Evolutionary conservation across 306 rosid species (phyloP), one percentile per base, ranked within the genome.

Genomic region (Benincasa hispida): DNA sequence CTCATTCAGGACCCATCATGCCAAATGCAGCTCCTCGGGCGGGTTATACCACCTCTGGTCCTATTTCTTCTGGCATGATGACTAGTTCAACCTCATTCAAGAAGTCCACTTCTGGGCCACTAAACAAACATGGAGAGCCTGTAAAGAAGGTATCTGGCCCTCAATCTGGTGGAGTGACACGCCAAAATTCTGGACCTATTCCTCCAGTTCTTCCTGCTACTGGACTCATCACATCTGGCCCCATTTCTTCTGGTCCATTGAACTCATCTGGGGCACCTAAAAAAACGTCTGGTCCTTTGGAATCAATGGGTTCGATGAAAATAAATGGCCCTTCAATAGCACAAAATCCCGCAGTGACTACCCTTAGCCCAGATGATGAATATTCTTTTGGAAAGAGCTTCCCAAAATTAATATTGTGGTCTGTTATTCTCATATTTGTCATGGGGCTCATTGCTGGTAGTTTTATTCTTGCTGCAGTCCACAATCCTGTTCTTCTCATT

Each of bases 381-480:
- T 91, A 83, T 87, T 94, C 99, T 56, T 94, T 94, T 87, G 88
- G 82, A 83, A 90, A 75, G 87, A 94, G 89, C 86, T 90, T 94
- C 84, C 99, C 99, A 0, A 94, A 92, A 88, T 85, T 96, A 34
- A 92, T 94, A 59, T 80, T 94, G 79, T 94, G 99, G 99, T 94
- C 92, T 59, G 96, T 94, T 81, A 85, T 94, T 85, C 89, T 94
- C 87, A 85, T 94, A 57, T 94, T 94, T 82, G 86, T 94, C 63
- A 94, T 94, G 99, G 99, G 99, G 62, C 88, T 91, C 87, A 91
- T 94, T 59, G 99, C 97, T 69, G 99, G 99, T 35, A 92, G 99
- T 81, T 94, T 94, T 83, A 94, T 94, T 83, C 91, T 94, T 25
- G 99, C 96, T 83, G 99, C 99, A 5, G 99, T 94, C 35, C 97